Evolutionary conservation across 805 yeast species (phyloP).

Genomic region (Schwanniomyces occidentalis): DNA sequence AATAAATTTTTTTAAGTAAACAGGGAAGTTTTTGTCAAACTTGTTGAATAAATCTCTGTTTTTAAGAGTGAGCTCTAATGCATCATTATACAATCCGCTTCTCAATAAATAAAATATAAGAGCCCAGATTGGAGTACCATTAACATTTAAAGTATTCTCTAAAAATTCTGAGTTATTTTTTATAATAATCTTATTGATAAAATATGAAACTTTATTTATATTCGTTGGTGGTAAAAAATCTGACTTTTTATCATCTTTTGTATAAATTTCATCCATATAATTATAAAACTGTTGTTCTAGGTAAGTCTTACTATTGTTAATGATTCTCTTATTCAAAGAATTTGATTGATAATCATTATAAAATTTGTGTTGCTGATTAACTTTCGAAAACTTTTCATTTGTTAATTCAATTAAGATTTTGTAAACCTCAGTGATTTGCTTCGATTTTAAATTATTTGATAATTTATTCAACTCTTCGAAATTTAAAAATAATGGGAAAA

Average conservation of each 20-base stretch:
- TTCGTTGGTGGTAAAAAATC: conserved; percentile 57
- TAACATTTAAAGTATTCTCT: conserved; percentile 49
- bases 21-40: conserved; percentile 80
- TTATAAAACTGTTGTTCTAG: conserved; percentile 78
- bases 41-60: conserved; percentile 76
- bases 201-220: conserved; percentile 66
- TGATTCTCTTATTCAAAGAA: conserved; percentile 40
- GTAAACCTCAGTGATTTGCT: conserved; percentile 77
- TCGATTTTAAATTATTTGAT: conserved; percentile 62
- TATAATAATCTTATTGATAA: conserved; percentile 41
- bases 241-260: conserved; percentile 49
- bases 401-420: conserved; percentile 56
- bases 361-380: conserved; percentile 36
- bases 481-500: conserved; percentile 59
- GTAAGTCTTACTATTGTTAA: conserved; percentile 54
- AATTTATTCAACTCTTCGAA: conserved; percentile 60
- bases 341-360: conserved; percentile 18
- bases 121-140: conserved; percentile 95
- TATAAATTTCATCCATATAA: conserved; percentile 65
- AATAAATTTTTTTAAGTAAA: conserved; percentile 68
- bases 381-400: conserved; percentile 33
- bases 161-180: conserved; percentile 28
- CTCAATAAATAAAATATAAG: conserved; percentile 79
- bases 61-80: conserved; percentile 62
- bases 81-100: conserved; percentile 80